phyloP scores from a whole-genome alignment of 208 protist species.

The Trypanosoma melophagium region DNA sequence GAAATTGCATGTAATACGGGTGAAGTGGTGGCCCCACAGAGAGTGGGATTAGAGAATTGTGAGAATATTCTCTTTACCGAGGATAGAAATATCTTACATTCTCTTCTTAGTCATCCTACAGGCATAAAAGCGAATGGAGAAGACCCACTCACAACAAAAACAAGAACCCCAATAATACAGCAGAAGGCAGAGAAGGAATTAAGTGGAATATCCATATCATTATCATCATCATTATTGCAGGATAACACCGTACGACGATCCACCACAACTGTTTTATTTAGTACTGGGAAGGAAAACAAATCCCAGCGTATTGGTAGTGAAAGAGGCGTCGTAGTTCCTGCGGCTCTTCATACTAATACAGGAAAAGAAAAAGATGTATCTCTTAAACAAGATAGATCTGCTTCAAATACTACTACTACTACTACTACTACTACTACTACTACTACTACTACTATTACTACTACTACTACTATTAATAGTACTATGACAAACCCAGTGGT shows the following conservation, averaged over 20 bases:
- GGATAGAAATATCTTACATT: slow-evolving; percentile 34
- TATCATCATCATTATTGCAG: too few relatives aligned
- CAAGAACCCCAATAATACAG: too few relatives aligned
- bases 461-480: too few relatives aligned
- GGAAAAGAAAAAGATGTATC: background rate
- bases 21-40: slow-evolving; percentile 28
- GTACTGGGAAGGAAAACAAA: slow-evolving; percentile 1
- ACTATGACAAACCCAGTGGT: too few relatives aligned
- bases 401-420: slow-evolving; percentile 2
- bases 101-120: slow-evolving; percentile 6
- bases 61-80: slow-evolving; percentile 79
- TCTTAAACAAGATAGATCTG: background rate
- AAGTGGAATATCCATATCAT: too few relatives aligned
- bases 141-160: too few relatives aligned
- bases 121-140: too few relatives aligned
- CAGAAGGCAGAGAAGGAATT: too few relatives aligned
- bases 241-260: too few relatives aligned
- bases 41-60: slow-evolving; percentile 50
- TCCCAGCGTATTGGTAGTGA: slow-evolving; percentile 13
- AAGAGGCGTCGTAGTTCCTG: slow-evolving; percentile 8
- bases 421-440: background rate
- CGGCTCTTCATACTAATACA: background rate
- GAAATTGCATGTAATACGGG: slow-evolving; percentile 64
- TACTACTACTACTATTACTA: too few relatives aligned
- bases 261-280: slow-evolving; percentile 20